Evolutionary conservation across 768 basidiomycete species (phyloP), one percentile per base, ranked within the genome.

Genomic region (Trametes meyenii): DNA sequence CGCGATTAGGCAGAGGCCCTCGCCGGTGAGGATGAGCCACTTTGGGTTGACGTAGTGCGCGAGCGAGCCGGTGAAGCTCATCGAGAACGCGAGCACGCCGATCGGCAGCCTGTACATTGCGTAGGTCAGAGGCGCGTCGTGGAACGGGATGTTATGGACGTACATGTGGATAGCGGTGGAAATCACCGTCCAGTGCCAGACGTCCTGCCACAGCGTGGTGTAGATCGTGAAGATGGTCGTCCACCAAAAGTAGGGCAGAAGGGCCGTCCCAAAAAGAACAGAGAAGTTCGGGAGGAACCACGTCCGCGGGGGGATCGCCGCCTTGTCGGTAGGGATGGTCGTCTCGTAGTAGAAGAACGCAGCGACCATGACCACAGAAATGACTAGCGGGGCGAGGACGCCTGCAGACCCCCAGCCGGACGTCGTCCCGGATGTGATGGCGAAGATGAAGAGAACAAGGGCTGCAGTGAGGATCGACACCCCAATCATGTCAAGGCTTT

Each of bases 1-100:
- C 14, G 77, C 75, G 13, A 75, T 60, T 38, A 78, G 64, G 42
- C 77, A 65, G 54, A 81, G 63, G 38, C 68, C 55, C 49, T 79
- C 74, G 4, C 79, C 83, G 40, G 67, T 61, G 29, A 83, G 71
- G 60, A 83, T 78, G 45, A 82, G 71, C 72, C 76, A 81, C 66
- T 84, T 85, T 38, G 71, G 72, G 39, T 75, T 65, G 10, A 72
- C 65, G 40, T 61, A 58, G 49, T 72, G 76, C 13, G 79, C 71
- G 36, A 82, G 61, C 12, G 74, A 54, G 17, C 80, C 79, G 1
- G 78, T 73, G 69, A 77, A 76, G 43, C 76, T 70, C 59, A 69
- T 73, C 10, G 72, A 66, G 16, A 81, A 70, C 8, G 76, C 72
- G 43, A 74, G 68, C 2, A 79, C 62, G 26, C 79, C 78, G 54